Evolutionary conservation across 495 filamentous ascomycete species (phyloP), one percentile per base, ranked within the genome.

Genomic region (Aspergillus haitiensis): DNA sequence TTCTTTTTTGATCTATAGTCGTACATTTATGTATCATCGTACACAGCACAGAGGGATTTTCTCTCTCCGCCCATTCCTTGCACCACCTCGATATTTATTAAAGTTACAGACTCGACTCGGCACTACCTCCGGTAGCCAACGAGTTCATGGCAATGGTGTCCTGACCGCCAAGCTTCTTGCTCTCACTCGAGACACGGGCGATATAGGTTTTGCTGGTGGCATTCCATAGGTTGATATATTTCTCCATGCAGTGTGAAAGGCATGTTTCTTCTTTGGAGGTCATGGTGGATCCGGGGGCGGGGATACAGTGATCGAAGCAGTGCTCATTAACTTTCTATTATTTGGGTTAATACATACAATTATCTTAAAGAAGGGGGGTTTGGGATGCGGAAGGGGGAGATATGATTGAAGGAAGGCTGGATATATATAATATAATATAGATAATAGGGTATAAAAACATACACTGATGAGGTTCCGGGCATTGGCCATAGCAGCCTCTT

Each of bases 191-290:
- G 74, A 96, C 81, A 66, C 91, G 82, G 50, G 67, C 67, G 62
- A 96, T 81, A 70, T 96, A 96, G 31, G 86, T 80, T 59, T 81
- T 70, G 73, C 86, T 91, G 58, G 96, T 88, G 56, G 81, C 78
- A 73, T 97, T 97, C 95, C 95, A 98, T 35, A 90, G 83, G 27
- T 80, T 75, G 82, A 97, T 96, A 80, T 98, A 98, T 78, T 98
- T 98, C 71, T 97, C 91, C 89, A 97, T 94, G 79, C 94, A 98
- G 60, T 81, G 76, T 7, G 87, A 88, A 59, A 93, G 82, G 82
- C 94, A 98, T 46, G 82, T 79, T 73, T 87, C 84, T 76, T 92
- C 85, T 66, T 78, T 81, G 54, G 78, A 73, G 37, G 90, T 91
- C 49, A 98, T 75, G 42, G 88, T 89, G 52, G 81, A 74, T 55